Conservation (phyloP, 2,329 filamentous ascomycete genomes). For the Diplodia seriata region DNA sequence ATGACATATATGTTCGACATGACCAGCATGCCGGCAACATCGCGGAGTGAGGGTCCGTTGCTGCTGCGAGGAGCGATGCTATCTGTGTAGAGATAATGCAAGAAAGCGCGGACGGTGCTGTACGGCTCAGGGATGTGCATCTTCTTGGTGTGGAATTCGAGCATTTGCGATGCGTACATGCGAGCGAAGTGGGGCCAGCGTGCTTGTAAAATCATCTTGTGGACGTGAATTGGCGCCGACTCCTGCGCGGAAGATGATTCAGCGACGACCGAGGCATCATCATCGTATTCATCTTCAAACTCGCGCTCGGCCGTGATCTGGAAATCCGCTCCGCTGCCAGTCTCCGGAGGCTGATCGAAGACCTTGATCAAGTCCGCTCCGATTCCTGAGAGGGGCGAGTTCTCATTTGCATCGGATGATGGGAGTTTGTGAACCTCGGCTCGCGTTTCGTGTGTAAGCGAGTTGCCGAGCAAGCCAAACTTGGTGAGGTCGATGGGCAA, state of each 20-base stretch:
- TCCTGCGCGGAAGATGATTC: constrained; percentile 43
- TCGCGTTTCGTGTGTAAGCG: constrained; percentile 57
- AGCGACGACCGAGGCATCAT: constrained; percentile 56
- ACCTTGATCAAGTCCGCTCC: constrained; percentile 84
- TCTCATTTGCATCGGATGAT: constrained; percentile 59
- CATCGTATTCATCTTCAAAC: constrained; percentile 72
- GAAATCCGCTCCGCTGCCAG: constrained; percentile 88
- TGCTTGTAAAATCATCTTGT: constrained; percentile 90
- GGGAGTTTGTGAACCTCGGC: constrained; percentile 48
- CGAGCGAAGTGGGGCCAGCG: constrained; percentile 97
- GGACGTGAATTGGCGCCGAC: constrained; percentile 81
- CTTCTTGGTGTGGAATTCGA: constrained; percentile 93
- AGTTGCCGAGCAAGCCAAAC: constrained; percentile 88
- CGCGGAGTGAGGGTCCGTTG: constrained; percentile 68
- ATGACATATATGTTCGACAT: constrained; percentile 99
- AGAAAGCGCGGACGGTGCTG: constrained; percentile 88
- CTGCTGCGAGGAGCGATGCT: constrained; percentile 66
- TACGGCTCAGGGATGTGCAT: constrained; percentile 99
- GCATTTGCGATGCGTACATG: constrained; percentile 92
- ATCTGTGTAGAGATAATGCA: constrained; percentile 97
- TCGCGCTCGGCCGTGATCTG: constrained; percentile 87
- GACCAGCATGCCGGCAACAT: constrained; percentile 92
- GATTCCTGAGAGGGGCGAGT: constrained; percentile 66
- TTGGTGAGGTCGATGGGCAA: constrained; percentile 91
- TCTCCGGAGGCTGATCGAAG: constrained; percentile 85